phyloP scores from a whole-genome alignment of 768 basidiomycete species.

The Dacryopinax primogenitus region DNA sequence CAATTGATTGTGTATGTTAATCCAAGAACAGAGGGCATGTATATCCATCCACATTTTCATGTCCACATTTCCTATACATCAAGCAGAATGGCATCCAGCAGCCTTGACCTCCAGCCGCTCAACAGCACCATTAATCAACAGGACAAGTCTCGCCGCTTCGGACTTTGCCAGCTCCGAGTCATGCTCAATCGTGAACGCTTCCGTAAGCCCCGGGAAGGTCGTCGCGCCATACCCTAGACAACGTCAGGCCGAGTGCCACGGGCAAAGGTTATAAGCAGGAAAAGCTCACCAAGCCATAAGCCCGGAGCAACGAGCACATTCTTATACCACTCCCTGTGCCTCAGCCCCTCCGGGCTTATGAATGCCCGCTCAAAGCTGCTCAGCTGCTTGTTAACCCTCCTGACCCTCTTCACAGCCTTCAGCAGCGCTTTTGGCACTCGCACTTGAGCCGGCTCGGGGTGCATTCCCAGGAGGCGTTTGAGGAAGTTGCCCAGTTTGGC shows the following conservation, averaged over 20 bases:
- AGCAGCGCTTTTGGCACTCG: constrained; percentile 32
- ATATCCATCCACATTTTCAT: no score
- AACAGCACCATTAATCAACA: constrained; percentile 43
- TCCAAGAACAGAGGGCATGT: no score
- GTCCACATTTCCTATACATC: no score
- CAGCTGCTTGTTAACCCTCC: constrained; percentile 52
- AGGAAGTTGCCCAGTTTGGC: constrained; percentile 10
- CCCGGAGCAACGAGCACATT: constrained; percentile 81
- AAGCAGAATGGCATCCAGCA: neutral
- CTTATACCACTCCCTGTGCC: constrained; percentile 57
- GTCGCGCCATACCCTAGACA: constrained; percentile 63
- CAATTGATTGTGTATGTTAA: no score
- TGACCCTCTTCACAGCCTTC: constrained; percentile 47
- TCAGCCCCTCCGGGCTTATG: constrained; percentile 54
- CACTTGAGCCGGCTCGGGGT: neutral
- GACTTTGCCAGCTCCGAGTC: constrained; percentile 46
- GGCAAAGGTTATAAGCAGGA: neutral
- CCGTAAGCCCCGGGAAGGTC: constrained; percentile 66
- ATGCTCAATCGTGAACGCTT: constrained; percentile 58
- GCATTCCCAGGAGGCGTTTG: constrained; percentile 14
- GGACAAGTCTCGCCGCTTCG: constrained; percentile 46
- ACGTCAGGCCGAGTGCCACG: neutral
- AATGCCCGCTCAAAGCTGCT: constrained; percentile 65
- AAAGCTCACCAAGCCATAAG: constrained; percentile 52
- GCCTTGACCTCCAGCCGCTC: constrained; percentile 17